Evolutionary conservation across 257 asterid genomes (phyloP), one percentile per base, ranked within the genome.

Genomic region (Salvia splendens): DNA sequence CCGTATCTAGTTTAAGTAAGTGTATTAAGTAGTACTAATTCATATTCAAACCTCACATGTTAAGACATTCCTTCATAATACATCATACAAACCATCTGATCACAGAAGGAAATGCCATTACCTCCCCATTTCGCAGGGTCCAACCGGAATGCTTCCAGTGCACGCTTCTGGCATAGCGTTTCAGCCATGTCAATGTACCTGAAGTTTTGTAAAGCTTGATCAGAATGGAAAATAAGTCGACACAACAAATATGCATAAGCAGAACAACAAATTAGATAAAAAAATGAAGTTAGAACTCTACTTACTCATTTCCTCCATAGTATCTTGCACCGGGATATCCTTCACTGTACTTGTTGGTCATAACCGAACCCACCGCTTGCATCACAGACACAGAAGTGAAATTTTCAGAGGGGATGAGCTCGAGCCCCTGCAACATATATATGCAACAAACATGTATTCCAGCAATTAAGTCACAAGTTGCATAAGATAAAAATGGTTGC

Each of bases 41-140:
- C 69, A 51, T 47, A 41, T 20, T 60, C n/a, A 38, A 52, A 3
- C 16, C 28, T 57, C 56, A 68, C 49, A 32, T 68, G 50, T 47
- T 38, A 30, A 8, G 4, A 30, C 42, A 12, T 9, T 38, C 62
- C 45, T 38, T 38, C 3, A 46, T 4, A 35, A 6, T 2, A 5
- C 5, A 35, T 35, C 40, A 35, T 4, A 5, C 41, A 36, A 36
- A 38, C 43, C 43, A 38, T 38, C 8, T 40, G 45, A 6, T 2
- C 8, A 40, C 45, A 40, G 45, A 40, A 8, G 2, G 8, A 38
- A 24, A 38, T 5, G 42, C 8, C 17, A 45, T 80, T 79, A 92
- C 97, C 98, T 87, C 97, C 97, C 97, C 97, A 89, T 79, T 87
- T 89, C 38, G 84, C 93, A 64, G 97, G 97, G 78, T 89, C 95